Evolutionary conservation across 2,329 filamentous ascomycete genomes (phyloP), one percentile per base, ranked within the genome.

Genomic region (Samsoniella hepiali): DNA sequence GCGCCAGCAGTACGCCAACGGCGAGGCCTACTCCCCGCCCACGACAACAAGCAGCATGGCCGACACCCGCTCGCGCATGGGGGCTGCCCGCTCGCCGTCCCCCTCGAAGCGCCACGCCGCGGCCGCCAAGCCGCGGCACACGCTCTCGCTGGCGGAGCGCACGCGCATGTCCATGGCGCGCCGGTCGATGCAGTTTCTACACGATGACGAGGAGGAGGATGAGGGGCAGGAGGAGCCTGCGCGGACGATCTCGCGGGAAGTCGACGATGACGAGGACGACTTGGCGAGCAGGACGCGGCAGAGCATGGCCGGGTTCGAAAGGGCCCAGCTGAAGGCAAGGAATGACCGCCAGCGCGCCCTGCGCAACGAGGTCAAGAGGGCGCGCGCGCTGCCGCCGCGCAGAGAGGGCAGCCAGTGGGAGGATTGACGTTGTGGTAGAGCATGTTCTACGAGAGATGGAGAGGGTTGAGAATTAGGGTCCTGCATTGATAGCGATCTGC

Each of bases 91-190:
- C 0, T 86, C 85, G 1, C 84, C 85, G 0, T 88, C 86, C 0
- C 86, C 86, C 0, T 72, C 77, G 50, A 88, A 86, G 68, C 72
- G 71, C 29, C 13, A 13, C 13, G 27, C 22, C 49, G 8, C 31
- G 15, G 44, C n/a, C 17, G 42, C 67, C 2, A 82, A 78, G 63
- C 76, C 78, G 0, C 79, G 84, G 0, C 84, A 85, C 58, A 82
- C 81, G 0, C 75, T 89, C 9, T 88, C 88, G 0, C 82, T 95
- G 0, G 84, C 89, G 4, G 92, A 96, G 71, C 88, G 93, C 55
- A 96, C 93, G 0, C 86, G 90, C 22, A 82, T 92, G 61, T 93
- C 91, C 22, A 94, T 97, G 87, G 86, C 88, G 0, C 81, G 87
- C 3, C 79, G 84, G 54, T 82, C 85, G 1, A 72, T 71, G 15